Evolutionary conservation across 2,329 filamentous ascomycete genomes (phyloP).

Genomic region (Ceratocystis lukuohia): DNA sequence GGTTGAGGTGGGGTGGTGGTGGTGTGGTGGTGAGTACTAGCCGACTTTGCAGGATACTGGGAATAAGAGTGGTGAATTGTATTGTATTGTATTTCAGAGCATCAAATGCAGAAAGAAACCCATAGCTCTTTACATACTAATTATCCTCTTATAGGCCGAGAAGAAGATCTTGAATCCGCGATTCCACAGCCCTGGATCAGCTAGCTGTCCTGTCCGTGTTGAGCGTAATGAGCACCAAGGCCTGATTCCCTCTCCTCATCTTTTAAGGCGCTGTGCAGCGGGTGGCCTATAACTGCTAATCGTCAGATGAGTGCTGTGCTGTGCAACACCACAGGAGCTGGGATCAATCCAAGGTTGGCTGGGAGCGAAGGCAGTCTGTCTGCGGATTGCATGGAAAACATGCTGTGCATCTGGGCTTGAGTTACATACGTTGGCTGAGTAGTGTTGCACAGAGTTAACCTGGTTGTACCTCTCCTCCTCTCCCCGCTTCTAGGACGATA

Average conservation of each 20-base stretch:
- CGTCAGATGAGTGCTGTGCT: neutral
- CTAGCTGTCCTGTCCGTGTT: constrained; percentile 4
- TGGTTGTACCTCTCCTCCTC: neutral
- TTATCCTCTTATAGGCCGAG: neutral
- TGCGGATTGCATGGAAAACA: neutral
- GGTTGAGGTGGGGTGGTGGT: no score
- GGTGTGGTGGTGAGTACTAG: no score
- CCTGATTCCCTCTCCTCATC: neutral
- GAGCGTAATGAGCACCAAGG: neutral
- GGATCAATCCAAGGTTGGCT: neutral
- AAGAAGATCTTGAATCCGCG: neutral
- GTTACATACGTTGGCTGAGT: neutral
- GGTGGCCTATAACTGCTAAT: neutral
- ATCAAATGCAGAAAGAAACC: no score
- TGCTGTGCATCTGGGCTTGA: neutral
- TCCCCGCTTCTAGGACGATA: neutral
- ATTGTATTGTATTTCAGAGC: no score
- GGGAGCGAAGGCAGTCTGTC: neutral
- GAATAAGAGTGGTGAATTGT: no score
- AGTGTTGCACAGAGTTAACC: neutral
- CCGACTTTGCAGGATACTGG: no score
- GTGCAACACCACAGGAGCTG: neutral
- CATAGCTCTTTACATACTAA: neutral
- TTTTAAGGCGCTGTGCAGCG: neutral
- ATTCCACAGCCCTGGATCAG: neutral